Base-by-base conservation (phyloP, 192 early-diverging fungal genomes). In the Oehlia diaphana region DNA sequence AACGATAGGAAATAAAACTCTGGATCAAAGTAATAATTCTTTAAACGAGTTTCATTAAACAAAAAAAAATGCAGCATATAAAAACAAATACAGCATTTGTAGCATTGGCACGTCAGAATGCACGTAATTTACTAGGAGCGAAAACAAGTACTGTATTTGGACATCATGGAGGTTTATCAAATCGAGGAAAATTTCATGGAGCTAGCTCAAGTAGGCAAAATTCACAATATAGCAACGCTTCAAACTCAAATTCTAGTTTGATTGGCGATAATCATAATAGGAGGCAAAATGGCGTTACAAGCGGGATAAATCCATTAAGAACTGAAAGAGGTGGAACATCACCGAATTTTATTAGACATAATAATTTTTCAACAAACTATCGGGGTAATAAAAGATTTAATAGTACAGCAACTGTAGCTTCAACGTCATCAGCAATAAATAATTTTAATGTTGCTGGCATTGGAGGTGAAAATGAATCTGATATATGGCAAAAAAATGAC, bases 1-100 rank as follows among this genome's bases (percentile, higher is more conserved):
- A 42, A 42, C 39, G 39, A 6, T 7, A 5, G 35, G 35, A 0
- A 37, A 37, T 37, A 37, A 37, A 37, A 35, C 2, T 35, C 42
- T 42, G 9, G 42, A 42, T 42, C 42, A 44, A 37, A 37, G 35
- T 37, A 37, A 42, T 8, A 42, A 42, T 65, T 23, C 33, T 31
- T 28, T 65, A 9, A 69, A 42, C 39, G 6, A 5, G 39, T 42
- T 42, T 6, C 7, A 42, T 8, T 42, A 42, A 42, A 42, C 7
- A 14, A 67, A 12, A 26, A 13, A 26, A 16, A 14, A 78, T 78
- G 76, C 66, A 66, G 58, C 76, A 78, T 68, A 78, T 78, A 16
- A 78, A 78, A 68, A 42, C 58, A 19, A 78, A 69, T 39, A 63
- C 76, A 16, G 76, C 65, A 12, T 69, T 78, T 50, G 76, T 62